phyloP scores from a whole-genome alignment of 768 basidiomycete species.

The Dioszegia crocea region DNA sequence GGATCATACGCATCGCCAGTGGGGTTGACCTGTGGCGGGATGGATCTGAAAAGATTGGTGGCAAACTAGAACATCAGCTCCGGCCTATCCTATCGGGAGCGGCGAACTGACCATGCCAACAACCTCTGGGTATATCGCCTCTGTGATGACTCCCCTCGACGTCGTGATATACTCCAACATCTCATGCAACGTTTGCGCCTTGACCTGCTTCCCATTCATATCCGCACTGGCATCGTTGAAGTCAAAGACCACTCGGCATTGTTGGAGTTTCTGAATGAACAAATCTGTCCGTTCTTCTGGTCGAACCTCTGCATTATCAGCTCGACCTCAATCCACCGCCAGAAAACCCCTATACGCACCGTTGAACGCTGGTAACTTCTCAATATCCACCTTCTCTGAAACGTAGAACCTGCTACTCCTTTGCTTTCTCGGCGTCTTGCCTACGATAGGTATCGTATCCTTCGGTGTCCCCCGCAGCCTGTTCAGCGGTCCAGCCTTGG shows the following conservation, averaged over 20 bases:
- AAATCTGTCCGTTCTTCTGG: slow-evolving; percentile 80
- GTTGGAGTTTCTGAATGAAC: slow-evolving; percentile 90
- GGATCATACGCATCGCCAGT: slow-evolving; percentile 98
- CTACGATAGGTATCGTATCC: slow-evolving; percentile 93
- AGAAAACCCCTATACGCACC: slow-evolving; percentile 33
- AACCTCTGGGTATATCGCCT: slow-evolving; percentile 97
- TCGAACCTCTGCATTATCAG: slow-evolving; percentile 66
- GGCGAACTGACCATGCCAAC: slow-evolving; percentile 78
- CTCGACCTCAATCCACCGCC: background rate
- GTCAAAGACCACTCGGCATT: slow-evolving; percentile 95
- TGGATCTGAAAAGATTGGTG: slow-evolving; percentile 96
- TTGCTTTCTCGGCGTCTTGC: slow-evolving; percentile 90
- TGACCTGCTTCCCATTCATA: slow-evolving; percentile 95
- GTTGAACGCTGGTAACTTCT: slow-evolving; percentile 80
- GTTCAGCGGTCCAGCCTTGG: slow-evolving; percentile 49
- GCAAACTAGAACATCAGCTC: slow-evolving; percentile 66
- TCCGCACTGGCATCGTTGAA: slow-evolving; percentile 97
- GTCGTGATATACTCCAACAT: slow-evolving; percentile 99
- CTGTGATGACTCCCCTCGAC: slow-evolving; percentile 91
- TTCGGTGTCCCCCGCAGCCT: slow-evolving; percentile 59
- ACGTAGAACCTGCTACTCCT: slow-evolving; percentile 94
- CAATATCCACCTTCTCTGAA: slow-evolving; percentile 92
- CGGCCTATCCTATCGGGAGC: background rate
- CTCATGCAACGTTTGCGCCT: slow-evolving; percentile 94
- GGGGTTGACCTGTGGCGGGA: slow-evolving; percentile 98